Conservation (phyloP, 2,329 filamentous ascomycete genomes). For the Clonostachys byssicola region DNA sequence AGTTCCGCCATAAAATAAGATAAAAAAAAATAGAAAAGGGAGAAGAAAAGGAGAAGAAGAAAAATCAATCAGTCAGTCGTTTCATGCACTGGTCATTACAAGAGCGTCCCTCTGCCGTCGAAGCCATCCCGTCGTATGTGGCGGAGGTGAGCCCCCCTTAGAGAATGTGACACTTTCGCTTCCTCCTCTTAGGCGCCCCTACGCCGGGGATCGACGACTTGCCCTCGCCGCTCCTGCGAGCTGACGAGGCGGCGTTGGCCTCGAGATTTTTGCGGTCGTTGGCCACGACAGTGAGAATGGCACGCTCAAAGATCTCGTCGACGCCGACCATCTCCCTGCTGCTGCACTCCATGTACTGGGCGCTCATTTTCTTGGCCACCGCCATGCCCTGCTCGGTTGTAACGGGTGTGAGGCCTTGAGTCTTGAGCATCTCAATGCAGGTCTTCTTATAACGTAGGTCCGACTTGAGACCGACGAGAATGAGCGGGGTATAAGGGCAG, state of each 20-base stretch:
- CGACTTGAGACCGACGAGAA: slow-evolving; percentile 94
- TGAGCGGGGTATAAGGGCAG: slow-evolving; percentile 92
- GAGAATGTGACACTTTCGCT: slow-evolving; percentile 77
- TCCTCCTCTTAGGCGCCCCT: slow-evolving; percentile 67
- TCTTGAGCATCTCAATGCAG: slow-evolving; percentile 98
- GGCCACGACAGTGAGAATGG: slow-evolving; percentile 84
- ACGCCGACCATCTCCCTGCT: slow-evolving; percentile 97
- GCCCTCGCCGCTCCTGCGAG: slow-evolving; percentile 23
- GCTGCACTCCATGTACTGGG: slow-evolving; percentile 96
- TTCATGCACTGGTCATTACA: slow-evolving; percentile 36
- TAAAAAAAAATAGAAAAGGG: slow-evolving; percentile 6
- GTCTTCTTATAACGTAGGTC: slow-evolving; percentile 93
- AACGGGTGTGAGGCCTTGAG: slow-evolving; percentile 92
- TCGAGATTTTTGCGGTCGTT: slow-evolving; percentile 67
- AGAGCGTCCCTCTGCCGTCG: slow-evolving; percentile 16
- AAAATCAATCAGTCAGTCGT: slow-evolving; percentile 22
- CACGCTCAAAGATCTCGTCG: slow-evolving; percentile 91
- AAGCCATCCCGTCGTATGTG: background rate
- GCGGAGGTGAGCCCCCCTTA: slow-evolving; percentile 33
- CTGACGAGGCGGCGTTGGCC: slow-evolving; percentile 31
- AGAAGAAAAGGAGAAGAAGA: slow-evolving; percentile 10
- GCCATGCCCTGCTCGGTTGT: slow-evolving; percentile 84
- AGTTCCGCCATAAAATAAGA: background rate
- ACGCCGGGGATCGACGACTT: slow-evolving; percentile 35
- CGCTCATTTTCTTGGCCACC: slow-evolving; percentile 91